Evolutionary conservation across 352 stramenopile species (phyloP), one percentile per base, ranked within the genome.

Genomic region (Saprolegnia diclina): DNA sequence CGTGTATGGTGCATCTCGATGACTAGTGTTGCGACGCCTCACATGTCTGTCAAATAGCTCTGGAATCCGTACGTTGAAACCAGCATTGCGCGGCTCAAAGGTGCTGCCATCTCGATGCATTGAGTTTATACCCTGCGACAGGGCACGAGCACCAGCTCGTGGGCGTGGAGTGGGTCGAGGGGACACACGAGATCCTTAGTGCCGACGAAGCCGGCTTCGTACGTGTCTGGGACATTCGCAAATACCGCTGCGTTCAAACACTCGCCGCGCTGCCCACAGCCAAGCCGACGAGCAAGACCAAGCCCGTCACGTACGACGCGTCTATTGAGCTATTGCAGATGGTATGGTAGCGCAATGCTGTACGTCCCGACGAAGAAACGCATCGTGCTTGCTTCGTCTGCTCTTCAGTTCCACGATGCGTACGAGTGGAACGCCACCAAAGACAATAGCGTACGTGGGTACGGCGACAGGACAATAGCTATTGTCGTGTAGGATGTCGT

Each of bases 21-120:
- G 24, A 40, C 16, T 22, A 22, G 19, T 32, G n/a, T 32, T 48
- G 0, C 24, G 1, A 10, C n/a, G 4, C 21, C n/a, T 19, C 19
- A 45, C 55, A 46, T 38, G 11, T 52, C 22, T 6, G 24, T 24
- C 56, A 2, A 35, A 26, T 55, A 66, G 57, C 57, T 66, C 11
- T 89, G 81, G 81, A 89, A 83, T 55, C 79, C 81, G 21, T 79
- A 84, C 44, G 73, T 88, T 13, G 78, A 87, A 32, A 75, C 79
- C 38, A 81, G 85, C 46, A 79, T 89, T 46, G 79, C 76, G 1
- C 76, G 74, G 22, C 62, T 89, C 5, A 13, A 29, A 50, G 56
- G 56, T 52, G 32, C 0, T 29, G 21, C 48, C 1, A 56, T 26
- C 19, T 56, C 16, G 48, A n/a, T 3, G 3, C 16, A 56, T 56